Conservation (phyloP, 495 filamentous ascomycete genomes). For the Glutinoglossum americanum region DNA sequence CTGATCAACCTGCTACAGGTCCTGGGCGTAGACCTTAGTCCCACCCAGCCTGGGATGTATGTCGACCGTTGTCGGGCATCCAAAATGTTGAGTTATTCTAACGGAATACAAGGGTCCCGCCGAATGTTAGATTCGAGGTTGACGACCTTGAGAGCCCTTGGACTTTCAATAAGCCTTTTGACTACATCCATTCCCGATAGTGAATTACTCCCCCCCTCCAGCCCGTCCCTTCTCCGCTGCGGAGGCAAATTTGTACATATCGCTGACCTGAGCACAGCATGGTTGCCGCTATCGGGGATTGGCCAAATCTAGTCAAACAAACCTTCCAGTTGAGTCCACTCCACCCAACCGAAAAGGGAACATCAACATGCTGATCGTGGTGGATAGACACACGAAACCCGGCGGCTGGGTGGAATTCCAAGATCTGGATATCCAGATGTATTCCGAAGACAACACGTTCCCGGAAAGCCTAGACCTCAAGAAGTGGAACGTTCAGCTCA, state of each 20-base stretch:
- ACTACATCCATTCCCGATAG: constrained; percentile 90
- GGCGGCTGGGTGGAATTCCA: constrained; percentile 40
- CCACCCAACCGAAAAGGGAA: too few relatives aligned
- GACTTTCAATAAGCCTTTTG: constrained; percentile 61
- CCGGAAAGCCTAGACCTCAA: constrained; percentile 13
- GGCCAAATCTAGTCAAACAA: neutral
- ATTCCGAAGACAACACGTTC: constrained; percentile 32
- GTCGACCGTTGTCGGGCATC: too few relatives aligned
- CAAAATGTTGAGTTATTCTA: neutral
- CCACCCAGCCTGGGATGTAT: neutral
- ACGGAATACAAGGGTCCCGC: constrained; percentile 2
- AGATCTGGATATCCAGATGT: constrained; percentile 22
- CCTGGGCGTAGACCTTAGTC: constrained; percentile 2
- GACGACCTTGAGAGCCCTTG: constrained; percentile 2
- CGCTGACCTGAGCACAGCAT: too few relatives aligned
- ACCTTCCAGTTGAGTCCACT: neutral
- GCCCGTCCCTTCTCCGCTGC: too few relatives aligned
- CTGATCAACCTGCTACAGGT: neutral
- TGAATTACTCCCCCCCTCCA: too few relatives aligned
- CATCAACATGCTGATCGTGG: too few relatives aligned
- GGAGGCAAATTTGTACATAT: too few relatives aligned
- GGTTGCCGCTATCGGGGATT: constrained; percentile 35
- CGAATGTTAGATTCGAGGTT: constrained; percentile 4
- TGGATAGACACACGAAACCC: constrained; percentile 29
- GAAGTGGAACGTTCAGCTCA: constrained; percentile 16